These are phyloP conservation scores for Austropuccinia psidii DNA, from an alignment of 1,284 basidiomycete species.

Conservation along the genomic window DNA sequence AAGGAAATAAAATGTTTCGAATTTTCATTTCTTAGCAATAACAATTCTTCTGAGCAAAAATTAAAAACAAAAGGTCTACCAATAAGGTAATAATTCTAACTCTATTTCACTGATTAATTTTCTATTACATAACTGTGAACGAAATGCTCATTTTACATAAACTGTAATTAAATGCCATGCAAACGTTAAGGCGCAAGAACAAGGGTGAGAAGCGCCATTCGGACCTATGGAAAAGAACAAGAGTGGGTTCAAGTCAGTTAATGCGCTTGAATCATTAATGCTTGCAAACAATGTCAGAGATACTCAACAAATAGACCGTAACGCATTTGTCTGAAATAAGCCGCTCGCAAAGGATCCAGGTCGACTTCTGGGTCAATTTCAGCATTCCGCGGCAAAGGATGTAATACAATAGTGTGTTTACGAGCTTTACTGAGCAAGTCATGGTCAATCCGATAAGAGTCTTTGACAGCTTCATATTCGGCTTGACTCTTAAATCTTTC, in stretches of 20 bases:
- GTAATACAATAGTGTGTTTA: slow-evolving; percentile 96
- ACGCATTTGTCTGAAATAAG: slow-evolving; percentile 98
- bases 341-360: slow-evolving; percentile 85
- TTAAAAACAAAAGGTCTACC: no score
- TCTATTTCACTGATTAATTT: no score
- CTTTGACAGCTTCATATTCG: slow-evolving; percentile 86
- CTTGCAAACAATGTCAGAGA: background rate
- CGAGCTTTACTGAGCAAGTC: slow-evolving; percentile 83
- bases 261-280: background rate
- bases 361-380: slow-evolving; percentile 99
- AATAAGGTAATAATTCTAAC: no score
- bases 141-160: no score
- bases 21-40: no score
- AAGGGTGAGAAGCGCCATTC: slow-evolving; percentile 33
- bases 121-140: no score
- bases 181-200: slow-evolving; percentile 30
- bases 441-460: slow-evolving; percentile 88
- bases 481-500: slow-evolving; percentile 76
- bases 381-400: slow-evolving; percentile 87
- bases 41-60: no score
- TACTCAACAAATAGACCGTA: slow-evolving; percentile 83
- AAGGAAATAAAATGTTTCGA: no score
- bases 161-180: no score
- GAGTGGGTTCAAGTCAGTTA: background rate
- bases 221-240: slow-evolving; percentile 11